Evolutionary conservation across 2,329 filamentous ascomycete genomes (phyloP).

Genomic region (Clarireedia hainanense): DNA sequence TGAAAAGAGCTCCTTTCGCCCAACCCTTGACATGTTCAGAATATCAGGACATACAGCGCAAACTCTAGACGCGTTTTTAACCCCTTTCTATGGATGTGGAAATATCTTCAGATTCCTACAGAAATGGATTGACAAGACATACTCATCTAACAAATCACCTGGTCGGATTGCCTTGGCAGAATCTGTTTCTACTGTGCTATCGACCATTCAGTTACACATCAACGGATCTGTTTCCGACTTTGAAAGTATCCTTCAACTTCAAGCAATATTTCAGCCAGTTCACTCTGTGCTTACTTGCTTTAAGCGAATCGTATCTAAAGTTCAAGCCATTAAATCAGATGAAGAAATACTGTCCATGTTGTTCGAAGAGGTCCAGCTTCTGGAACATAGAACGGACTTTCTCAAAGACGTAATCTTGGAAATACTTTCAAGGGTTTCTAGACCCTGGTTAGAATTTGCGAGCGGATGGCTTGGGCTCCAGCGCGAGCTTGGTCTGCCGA

Average conservation of each 20-base stretch:
- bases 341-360: constrained; percentile 54
- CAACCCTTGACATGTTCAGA: constrained; percentile 39
- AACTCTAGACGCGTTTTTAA: constrained; percentile 39
- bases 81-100: constrained; percentile 30
- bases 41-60: constrained; percentile 43
- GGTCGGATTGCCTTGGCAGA: constrained; percentile 29
- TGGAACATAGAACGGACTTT: constrained; percentile 55
- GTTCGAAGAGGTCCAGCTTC: constrained; percentile 52
- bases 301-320: constrained; percentile 23
- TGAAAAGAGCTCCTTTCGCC: constrained; percentile 43
- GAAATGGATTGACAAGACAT: constrained; percentile 25
- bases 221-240: constrained; percentile 20
- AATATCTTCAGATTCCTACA: constrained; percentile 28
- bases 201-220: constrained; percentile 26
- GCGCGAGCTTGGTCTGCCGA: constrained; percentile 45
- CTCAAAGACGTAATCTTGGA: constrained; percentile 59
- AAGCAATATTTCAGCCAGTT: constrained; percentile 26
- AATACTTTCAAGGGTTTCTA: constrained; percentile 53
- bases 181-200: constrained; percentile 32
- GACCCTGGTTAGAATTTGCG: constrained; percentile 59
- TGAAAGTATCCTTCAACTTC: constrained; percentile 28
- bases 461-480: constrained; percentile 69
- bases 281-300: constrained; percentile 28
- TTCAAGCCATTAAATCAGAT: constrained; percentile 38
- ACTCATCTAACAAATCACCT: constrained; percentile 22